Base-by-base conservation (phyloP, 768 basidiomycete genomes). In the Psilocybe cubensis region DNA sequence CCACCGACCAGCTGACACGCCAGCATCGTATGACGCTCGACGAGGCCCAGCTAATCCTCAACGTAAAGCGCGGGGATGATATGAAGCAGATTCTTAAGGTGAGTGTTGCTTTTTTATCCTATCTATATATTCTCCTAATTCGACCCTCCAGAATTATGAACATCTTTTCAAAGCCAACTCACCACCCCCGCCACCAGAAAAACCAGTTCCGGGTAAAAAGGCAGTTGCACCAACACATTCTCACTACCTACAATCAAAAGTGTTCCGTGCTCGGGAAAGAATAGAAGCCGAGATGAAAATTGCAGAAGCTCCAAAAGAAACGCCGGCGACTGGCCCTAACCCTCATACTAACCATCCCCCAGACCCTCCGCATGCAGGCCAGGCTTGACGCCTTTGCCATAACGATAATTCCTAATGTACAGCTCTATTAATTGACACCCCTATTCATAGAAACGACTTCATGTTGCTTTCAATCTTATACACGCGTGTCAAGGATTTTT, bases 171-270 rank as follows among this genome's bases (percentile, higher is more conserved):
- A 91, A 73, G 87, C 87, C 44, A 99, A 99, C 71, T 80, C 88
- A 21, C 88, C 89, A 10, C 79, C 84, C n/a, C 78, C 86, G 41
- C 71, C 81, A 44, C 77, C 84, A 12, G 77, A 79, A 57, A 79
- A 80, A 63, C 74, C 73, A 33, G 57, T 79, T 38, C 65, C 79
- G 12, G 76, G 81, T 33, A 83, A 78, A 68, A 74, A 73, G 24
- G 14, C 8, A 21, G 68, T 74, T 4, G 63, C 74, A 24, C 79
- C 79, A 20, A 65, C 74, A 33, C 80, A 94, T 69, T 95, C 94
- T 31, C 92, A 95, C 73, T 98, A 98, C 73, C 80, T 98, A 11
- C 96, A 96, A 70, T 96, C 94, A 28, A 99, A 99, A 75, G 93
- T 99, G n/a, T 85, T 93, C 43, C 86, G 97, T 40, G 96, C 97